These are phyloP conservation scores for Ogataea nakhonphanomensis DNA, from an alignment of 805 yeast genomes.

Conservation along the genomic window DNA sequence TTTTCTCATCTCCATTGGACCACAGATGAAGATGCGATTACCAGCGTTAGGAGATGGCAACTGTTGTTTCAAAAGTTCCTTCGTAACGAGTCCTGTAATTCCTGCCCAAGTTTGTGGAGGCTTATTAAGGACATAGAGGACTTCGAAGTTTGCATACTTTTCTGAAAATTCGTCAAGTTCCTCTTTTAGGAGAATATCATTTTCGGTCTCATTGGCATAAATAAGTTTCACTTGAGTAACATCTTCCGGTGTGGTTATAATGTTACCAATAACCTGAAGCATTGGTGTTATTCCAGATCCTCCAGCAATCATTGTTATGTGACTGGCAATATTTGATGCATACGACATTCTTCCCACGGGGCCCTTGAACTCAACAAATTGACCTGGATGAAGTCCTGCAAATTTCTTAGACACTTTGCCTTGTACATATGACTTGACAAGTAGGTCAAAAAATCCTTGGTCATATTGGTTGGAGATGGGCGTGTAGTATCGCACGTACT, in stretches of 20 bases:
- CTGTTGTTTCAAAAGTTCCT: slow-evolving; percentile 50
- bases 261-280: slow-evolving; percentile 69
- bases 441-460: slow-evolving; percentile 69
- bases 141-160: slow-evolving; percentile 59
- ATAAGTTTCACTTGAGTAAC: slow-evolving; percentile 56
- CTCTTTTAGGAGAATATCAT: slow-evolving; percentile 67
- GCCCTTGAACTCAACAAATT: slow-evolving; percentile 68
- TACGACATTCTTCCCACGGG: slow-evolving; percentile 74
- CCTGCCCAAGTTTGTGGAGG: slow-evolving; percentile 59
- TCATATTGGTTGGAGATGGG: slow-evolving; percentile 73
- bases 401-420: slow-evolving; percentile 68
- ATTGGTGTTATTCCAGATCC: slow-evolving; percentile 92
- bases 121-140: slow-evolving; percentile 53
- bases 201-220: slow-evolving; percentile 72
- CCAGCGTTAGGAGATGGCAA: slow-evolving; percentile 48
- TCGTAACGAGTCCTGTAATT: slow-evolving; percentile 55
- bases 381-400: slow-evolving; percentile 63
- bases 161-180: slow-evolving; percentile 69
- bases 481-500: slow-evolving; percentile 63
- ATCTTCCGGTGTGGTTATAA: slow-evolving; percentile 69
- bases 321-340: slow-evolving; percentile 52
- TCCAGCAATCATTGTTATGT: slow-evolving; percentile 72
- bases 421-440: slow-evolving; percentile 70
- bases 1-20: slow-evolving; percentile 68
- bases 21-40: slow-evolving; percentile 67